Percentiles rank a stretch among this genome's conserved stretches.
These are phyloP conservation scores for Euphorbia peplus DNA, from an alignment of 345 rosid species.

Conservation along the genomic window DNA sequence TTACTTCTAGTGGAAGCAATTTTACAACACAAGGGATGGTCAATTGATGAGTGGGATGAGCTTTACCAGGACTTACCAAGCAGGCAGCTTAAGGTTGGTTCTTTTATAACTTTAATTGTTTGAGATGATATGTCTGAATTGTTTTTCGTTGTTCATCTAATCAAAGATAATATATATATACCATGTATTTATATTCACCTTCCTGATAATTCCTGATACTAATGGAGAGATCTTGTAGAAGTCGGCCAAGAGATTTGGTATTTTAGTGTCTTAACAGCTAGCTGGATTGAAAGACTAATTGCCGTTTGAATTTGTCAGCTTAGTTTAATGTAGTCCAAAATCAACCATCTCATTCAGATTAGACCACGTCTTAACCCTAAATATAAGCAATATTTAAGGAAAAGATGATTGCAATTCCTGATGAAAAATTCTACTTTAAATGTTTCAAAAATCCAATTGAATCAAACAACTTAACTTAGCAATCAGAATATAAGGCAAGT, in stretches of 20 bases:
- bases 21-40: conserved; percentile 76
- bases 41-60: conserved; percentile 67
- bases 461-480: neutral
- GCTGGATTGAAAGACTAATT: neutral
- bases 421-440: neutral
- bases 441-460: neutral
- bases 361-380: neutral
- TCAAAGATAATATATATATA: neutral
- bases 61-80: conserved; percentile 90
- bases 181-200: neutral
- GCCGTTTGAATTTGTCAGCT: neutral
- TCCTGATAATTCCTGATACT: neutral
- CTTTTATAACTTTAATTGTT: neutral
- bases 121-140: too few relatives aligned
- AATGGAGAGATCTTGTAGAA: neutral
- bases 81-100: conserved; percentile 75
- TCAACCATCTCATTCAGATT: neutral
- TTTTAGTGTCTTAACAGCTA: neutral
- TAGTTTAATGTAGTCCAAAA: neutral
- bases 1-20: conserved; percentile 87
- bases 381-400: neutral
- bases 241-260: neutral
- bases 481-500: neutral
- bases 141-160: neutral
- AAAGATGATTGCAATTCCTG: neutral